Percentiles rank a stretch among this genome's conserved stretches.
These are phyloP conservation scores for Arthrobotrys musiformis DNA, from an alignment of 2,329 filamentous ascomycete species.

Conservation along the genomic window DNA sequence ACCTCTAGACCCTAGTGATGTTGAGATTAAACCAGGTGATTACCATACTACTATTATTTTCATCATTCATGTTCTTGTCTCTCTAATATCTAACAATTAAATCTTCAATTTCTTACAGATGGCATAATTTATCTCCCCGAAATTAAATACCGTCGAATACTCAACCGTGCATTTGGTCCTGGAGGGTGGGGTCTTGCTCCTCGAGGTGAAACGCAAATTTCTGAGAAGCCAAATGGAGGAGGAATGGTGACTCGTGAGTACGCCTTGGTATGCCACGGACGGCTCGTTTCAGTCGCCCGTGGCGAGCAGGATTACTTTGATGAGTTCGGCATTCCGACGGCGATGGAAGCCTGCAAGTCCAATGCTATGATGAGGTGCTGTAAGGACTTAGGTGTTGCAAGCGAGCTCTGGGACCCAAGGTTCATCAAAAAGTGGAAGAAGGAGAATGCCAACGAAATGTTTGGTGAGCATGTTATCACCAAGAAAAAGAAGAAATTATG, in stretches of 20 bases:
- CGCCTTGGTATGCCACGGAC: conserved; percentile 84
- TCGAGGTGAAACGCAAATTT: conserved; percentile 83
- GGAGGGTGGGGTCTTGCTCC: conserved; percentile 96
- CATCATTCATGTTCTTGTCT: neutral
- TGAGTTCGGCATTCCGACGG: conserved; percentile 88
- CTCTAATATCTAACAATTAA: neutral
- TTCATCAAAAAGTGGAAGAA: conserved; percentile 87
- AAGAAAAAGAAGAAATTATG: conserved; percentile 93
- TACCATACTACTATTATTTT: neutral
- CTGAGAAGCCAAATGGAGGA: conserved; percentile 73
- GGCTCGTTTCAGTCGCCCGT: conserved; percentile 88
- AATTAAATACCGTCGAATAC: conserved; percentile 93
- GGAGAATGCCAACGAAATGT: conserved; percentile 78
- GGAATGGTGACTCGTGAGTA: conserved; percentile 84
- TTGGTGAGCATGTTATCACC: conserved; percentile 85
- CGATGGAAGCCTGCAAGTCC: conserved; percentile 95
- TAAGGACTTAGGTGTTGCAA: conserved; percentile 94
- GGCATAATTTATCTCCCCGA: conserved; percentile 96
- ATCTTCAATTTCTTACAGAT: conserved; percentile 66
- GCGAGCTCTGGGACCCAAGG: conserved; percentile 94
- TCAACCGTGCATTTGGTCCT: conserved; percentile 91
- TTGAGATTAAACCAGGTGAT: conserved; percentile 85
- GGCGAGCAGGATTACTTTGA: conserved; percentile 95
- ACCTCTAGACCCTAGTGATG: conserved; percentile 76
- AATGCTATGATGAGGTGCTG: conserved; percentile 98